These are phyloP conservation scores for Kuraishia ogatae DNA, from an alignment of 805 yeast species.

Conservation along the genomic window DNA sequence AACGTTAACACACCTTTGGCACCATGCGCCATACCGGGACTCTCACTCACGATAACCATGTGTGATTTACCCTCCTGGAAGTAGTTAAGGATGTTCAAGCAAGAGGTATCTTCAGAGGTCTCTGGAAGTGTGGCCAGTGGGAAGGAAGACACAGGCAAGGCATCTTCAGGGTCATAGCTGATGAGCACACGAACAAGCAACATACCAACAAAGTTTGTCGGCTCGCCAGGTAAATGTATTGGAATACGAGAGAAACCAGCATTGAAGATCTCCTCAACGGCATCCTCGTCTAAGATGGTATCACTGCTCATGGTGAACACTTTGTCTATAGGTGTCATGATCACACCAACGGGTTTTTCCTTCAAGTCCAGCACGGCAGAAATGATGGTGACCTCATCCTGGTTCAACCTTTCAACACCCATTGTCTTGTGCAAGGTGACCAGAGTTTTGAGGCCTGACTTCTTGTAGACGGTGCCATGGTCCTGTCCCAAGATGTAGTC, in stretches of 20 bases:
- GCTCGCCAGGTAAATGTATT: slow-evolving; percentile 83
- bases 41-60: slow-evolving; percentile 86
- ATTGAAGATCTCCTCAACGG: slow-evolving; percentile 83
- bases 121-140: slow-evolving; percentile 96
- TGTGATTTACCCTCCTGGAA: slow-evolving; percentile 98
- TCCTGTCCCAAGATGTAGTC: slow-evolving; percentile 87
- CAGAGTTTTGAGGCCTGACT: slow-evolving; percentile 85
- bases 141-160: slow-evolving; percentile 83
- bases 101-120: slow-evolving; percentile 84
- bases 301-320: slow-evolving; percentile 86
- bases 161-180: slow-evolving; percentile 95
- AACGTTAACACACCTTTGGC: slow-evolving; percentile 87
- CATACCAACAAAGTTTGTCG: slow-evolving; percentile 91
- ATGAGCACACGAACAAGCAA: slow-evolving; percentile 83
- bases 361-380: slow-evolving; percentile 90
- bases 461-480: slow-evolving; percentile 91
- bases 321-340: slow-evolving; percentile 91
- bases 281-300: slow-evolving; percentile 68
- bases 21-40: slow-evolving; percentile 74
- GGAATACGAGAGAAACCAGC: slow-evolving; percentile 96
- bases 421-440: slow-evolving; percentile 89
- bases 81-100: slow-evolving; percentile 87
- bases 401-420: slow-evolving; percentile 90
- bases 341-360: slow-evolving; percentile 76
- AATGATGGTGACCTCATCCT: slow-evolving; percentile 94